phyloP scores from a whole-genome alignment of 495 filamentous ascomycete species.

The Neurospora sp. region DNA sequence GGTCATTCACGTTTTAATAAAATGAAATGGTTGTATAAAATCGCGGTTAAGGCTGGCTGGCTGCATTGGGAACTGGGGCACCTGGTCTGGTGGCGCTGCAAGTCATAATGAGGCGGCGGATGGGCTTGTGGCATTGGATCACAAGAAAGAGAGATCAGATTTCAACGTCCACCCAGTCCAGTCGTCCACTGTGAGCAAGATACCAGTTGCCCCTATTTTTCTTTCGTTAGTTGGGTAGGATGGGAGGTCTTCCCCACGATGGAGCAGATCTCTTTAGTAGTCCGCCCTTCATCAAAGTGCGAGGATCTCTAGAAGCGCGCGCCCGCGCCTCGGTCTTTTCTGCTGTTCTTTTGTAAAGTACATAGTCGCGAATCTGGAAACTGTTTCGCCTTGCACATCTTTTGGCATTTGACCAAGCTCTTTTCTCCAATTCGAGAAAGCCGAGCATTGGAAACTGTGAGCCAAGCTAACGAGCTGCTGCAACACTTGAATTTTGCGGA shows the following conservation, averaged over 20 bases:
- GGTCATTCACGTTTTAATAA: not conserved
- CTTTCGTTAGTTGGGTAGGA: not conserved
- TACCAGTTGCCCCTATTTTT: not conserved
- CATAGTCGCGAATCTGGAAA: not conserved
- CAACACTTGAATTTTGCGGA: not conserved
- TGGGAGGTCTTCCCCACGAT: not conserved
- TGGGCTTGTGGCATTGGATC: not conserved
- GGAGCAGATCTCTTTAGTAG: not conserved
- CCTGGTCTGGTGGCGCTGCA: not conserved
- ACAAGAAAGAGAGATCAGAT: not conserved
- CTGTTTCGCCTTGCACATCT: not conserved
- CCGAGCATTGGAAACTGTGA: not conserved
- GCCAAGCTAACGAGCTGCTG: not conserved
- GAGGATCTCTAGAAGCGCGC: not conserved
- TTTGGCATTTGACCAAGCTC: not conserved
- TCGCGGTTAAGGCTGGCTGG: not conserved
- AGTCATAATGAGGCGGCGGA: not conserved
- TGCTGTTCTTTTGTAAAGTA: not conserved
- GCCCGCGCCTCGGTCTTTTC: not conserved
- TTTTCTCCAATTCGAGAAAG: not conserved
- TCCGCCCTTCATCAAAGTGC: not conserved
- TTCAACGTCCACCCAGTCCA: not conserved
- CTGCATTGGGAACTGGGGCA: not conserved
- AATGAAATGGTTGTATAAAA: not conserved
- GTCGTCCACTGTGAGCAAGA: not conserved